Evolutionary conservation across 1,284 basidiomycete species (phyloP), one percentile per base, ranked within the genome.

Genomic region (Psilocybe mexicana): DNA sequence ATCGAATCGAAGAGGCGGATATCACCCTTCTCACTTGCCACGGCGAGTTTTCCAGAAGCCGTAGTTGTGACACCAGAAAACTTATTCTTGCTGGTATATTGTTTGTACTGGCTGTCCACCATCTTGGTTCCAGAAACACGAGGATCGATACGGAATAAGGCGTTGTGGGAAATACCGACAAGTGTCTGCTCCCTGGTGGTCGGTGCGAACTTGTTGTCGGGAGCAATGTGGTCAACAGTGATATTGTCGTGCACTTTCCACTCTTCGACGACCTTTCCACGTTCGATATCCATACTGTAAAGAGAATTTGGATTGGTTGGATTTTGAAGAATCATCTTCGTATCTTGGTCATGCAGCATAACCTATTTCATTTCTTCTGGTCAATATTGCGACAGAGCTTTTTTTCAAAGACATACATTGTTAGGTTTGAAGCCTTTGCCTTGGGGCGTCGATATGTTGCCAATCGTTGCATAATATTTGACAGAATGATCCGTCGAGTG

Each of bases 271-370:
- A 99, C 89, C 77, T 98, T 97, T 50, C 95, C 97, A 45, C 90
- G 89, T 73, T 96, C 94, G 62, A 99, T 85, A 73, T 99, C 97
- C 84, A 99, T 88, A 64, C 83, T 88, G 77, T 88, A 98, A 38
- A 99, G 76, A 0, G 94, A 89, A 67, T 95, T 87, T n/a, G 88
- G 85, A 54, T 95, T 88, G 38, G 74, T 70, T 1, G 93, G 89
- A 69, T 98, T 93, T 84, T 94, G 93, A 58, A 99, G 72, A 54
- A 99, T 80, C 94, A 99, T 96, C 75, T 94, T 93, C 38, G 87
- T 84, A 72, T 99, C 97, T 84, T 97, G 94, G 67, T 98, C 92
- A 72, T 99, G 96, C 36, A 98, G 79, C 96, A 99, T 98, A 70
- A 96, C 86, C 93, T 95, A 63, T n/a, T 43, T 7, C 43, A 52